phyloP scores from a whole-genome alignment of 2,329 filamentous ascomycete species.

The Alternaria ventricosa region DNA sequence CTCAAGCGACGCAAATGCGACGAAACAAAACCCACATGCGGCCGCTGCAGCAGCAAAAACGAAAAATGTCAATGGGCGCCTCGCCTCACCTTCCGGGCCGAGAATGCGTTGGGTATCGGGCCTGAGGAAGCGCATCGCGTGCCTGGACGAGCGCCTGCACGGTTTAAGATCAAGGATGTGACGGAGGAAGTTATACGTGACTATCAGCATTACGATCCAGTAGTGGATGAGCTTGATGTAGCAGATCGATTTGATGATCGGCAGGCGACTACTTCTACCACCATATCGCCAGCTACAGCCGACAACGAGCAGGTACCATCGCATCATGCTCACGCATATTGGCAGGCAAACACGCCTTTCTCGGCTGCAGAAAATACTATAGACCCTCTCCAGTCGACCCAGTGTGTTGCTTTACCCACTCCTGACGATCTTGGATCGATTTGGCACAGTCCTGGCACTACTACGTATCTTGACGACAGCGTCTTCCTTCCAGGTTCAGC shows the following conservation, averaged over 20 bases:
- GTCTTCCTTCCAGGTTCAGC: slow-evolving; percentile 23
- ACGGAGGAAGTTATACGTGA: slow-evolving; percentile 20
- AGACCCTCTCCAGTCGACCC: neutral
- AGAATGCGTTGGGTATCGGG: slow-evolving; percentile 10
- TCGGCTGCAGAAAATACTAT: neutral
- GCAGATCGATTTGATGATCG: neutral
- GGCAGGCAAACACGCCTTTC: neutral
- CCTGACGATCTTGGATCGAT: neutral
- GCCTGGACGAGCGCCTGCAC: slow-evolving; percentile 1
- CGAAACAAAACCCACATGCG: slow-evolving; percentile 23
- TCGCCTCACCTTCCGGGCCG: slow-evolving; percentile 23
- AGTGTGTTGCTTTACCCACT: neutral
- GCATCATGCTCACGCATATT: neutral
- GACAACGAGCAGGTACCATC: neutral
- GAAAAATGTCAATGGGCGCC: slow-evolving; percentile 24
- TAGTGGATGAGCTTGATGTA: neutral
- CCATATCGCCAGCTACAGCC: neutral
- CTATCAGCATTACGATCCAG: slow-evolving; percentile 1
- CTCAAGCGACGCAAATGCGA: slow-evolving; percentile 25
- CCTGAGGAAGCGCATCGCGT: too few relatives aligned
- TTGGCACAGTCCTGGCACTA: slow-evolving; percentile 3
- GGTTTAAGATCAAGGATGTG: slow-evolving; percentile 14
- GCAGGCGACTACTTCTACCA: neutral
- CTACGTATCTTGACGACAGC: slow-evolving; percentile 10
- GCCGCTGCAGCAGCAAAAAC: slow-evolving; percentile 18